Percentiles rank a stretch among this genome's conserved stretches.
These are phyloP conservation scores for Geranium incanum DNA, from an alignment of 441 rosid species.

Conservation along the genomic window DNA sequence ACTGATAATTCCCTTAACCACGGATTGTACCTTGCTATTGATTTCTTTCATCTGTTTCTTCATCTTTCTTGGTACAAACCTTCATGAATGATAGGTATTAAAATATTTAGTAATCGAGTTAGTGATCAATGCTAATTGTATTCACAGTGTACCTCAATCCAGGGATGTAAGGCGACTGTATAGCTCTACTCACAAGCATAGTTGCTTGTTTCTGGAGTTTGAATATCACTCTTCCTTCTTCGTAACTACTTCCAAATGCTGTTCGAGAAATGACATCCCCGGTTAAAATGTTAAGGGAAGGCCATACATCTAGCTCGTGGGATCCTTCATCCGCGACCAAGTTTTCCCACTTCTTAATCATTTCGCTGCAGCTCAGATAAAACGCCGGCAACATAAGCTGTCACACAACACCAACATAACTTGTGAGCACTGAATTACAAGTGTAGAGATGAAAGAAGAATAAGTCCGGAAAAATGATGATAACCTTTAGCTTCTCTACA, in stretches of 20 bases:
- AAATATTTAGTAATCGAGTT: no score
- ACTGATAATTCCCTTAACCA: constrained; percentile 24
- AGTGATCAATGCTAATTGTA: no score
- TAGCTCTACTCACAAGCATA: constrained; percentile 15
- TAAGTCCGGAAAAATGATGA: neutral
- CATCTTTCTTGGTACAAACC: no score
- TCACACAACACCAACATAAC: neutral
- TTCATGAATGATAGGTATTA: no score
- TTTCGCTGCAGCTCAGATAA: constrained; percentile 27
- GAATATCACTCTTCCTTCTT: constrained; percentile 44
- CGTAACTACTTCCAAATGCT: constrained; percentile 44
- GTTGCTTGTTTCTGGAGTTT: constrained; percentile 31
- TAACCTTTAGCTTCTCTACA: constrained; percentile 43
- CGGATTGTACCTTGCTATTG: constrained; percentile 22
- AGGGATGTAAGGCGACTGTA: neutral
- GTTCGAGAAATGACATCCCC: constrained; percentile 44
- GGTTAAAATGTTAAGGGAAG: constrained; percentile 33
- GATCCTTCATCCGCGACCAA: constrained; percentile 17
- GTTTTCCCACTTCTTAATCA: constrained; percentile 33
- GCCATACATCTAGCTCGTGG: constrained; percentile 43
- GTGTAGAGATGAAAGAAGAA: no score
- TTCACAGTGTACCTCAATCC: no score
- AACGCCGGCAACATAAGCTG: constrained; percentile 45
- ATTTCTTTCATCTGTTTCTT: constrained; percentile 21
- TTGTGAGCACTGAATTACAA: no score